phyloP scores from a whole-genome alignment of 2,329 filamentous ascomycete genomes.

The Curvularia hawaiiensis region DNA sequence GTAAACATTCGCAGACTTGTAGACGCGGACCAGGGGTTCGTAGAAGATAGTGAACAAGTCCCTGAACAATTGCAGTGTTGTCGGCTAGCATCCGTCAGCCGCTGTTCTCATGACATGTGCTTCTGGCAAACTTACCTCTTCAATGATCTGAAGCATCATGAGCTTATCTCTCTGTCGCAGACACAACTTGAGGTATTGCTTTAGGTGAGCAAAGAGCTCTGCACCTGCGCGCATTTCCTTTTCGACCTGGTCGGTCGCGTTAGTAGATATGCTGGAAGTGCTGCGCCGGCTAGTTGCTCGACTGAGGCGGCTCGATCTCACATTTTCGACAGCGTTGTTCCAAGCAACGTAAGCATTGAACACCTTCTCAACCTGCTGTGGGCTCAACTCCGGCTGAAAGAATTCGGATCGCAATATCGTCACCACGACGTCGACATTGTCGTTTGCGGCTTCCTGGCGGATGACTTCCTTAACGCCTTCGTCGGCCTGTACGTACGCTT shows the following conservation, averaged over 20 bases:
- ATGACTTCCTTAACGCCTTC: slow-evolving; percentile 77
- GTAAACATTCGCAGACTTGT: slow-evolving; percentile 98
- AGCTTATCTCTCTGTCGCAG: slow-evolving; percentile 91
- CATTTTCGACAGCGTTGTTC: slow-evolving; percentile 90
- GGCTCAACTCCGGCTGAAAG: slow-evolving; percentile 71
- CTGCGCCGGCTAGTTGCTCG: slow-evolving; percentile 43
- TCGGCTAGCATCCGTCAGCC: slow-evolving; percentile 59
- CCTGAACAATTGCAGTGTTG: slow-evolving; percentile 93
- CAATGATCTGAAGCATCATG: slow-evolving; percentile 95
- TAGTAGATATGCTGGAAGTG: slow-evolving; percentile 34
- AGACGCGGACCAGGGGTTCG: slow-evolving; percentile 93
- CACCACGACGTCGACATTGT: slow-evolving; percentile 84
- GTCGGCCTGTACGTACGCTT: slow-evolving; percentile 75
- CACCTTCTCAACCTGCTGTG: slow-evolving; percentile 79
- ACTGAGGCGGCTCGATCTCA: slow-evolving; percentile 40
- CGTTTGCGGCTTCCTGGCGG: slow-evolving; percentile 71
- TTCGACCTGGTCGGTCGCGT: slow-evolving; percentile 60
- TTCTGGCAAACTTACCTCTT: slow-evolving; percentile 62
- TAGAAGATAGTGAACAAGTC: slow-evolving; percentile 99
- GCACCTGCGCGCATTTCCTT: slow-evolving; percentile 88
- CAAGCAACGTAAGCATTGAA: slow-evolving; percentile 97
- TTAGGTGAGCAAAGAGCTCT: slow-evolving; percentile 90
- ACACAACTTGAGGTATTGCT: slow-evolving; percentile 91
- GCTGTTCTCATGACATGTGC: background rate
- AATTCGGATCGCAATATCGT: slow-evolving; percentile 80